Evolutionary conservation across 305 asterid species (phyloP), one percentile per base, ranked within the genome.

Genomic region (Andrographis paniculata): DNA sequence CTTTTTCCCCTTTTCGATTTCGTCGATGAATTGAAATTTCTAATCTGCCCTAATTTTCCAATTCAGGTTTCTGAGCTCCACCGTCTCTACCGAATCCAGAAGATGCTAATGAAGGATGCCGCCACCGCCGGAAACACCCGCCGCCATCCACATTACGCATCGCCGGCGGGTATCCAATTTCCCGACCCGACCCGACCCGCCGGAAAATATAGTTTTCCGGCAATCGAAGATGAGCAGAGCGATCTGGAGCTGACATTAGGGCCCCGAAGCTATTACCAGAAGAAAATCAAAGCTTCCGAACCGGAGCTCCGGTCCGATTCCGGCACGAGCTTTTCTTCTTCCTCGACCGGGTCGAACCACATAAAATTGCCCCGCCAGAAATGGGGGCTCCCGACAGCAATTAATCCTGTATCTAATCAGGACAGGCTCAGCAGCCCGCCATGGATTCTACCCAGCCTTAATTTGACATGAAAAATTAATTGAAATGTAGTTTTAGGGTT

Each of bases 71-170:
- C 56, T 37, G 78, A 74, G 70, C 78, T 70, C 20, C 78, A 70
- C 48, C 68, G 82, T 1, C 71, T 74, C 1, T 74, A 74, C 54
- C 49, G 53, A 61, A 70, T 68, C 59, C 79, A 72, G 61, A 69
- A 72, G 53, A 51, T 22, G 52, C 65, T 75, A 9, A 75, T 71
- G 83, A 68, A 61, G 45, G 74, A 71, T 6, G 56, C 42, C 4
- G 74, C 68, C 6, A 56, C 42, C 3, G 45, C 54, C 3, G 14
- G 17, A 37, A 37, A 37, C 17, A 11, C 37, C 13, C 37, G 37
- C 2, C 16, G 17, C 1, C 13, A 37, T 37, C 17, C 17, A 3
- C 3, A 14, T 37, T n/a, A n/a, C n/a, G n/a, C n/a, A n/a, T n/a
- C n/a, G n/a, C n/a, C n/a, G n/a, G n/a, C n/a, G n/a, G n/a, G n/a